Percentiles rank a stretch among this genome's conserved stretches.
Conservation (phyloP, 495 filamentous ascomycete species). For the Durotheca rogersii region DNA sequence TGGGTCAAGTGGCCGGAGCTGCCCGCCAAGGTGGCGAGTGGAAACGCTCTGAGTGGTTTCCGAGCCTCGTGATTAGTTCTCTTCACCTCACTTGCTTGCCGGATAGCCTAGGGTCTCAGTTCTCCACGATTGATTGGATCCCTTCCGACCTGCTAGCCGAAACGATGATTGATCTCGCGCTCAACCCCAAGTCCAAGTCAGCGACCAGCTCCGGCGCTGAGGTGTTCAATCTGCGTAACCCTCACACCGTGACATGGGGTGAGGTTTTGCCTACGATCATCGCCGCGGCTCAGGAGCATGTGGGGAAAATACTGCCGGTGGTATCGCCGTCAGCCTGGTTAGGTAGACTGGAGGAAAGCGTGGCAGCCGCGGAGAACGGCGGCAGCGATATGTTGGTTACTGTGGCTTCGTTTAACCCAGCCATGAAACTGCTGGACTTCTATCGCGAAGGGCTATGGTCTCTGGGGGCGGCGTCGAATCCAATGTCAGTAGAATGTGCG, state of each 20-base stretch:
- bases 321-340: slow-evolving; percentile 12
- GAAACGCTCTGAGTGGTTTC: slow-evolving; percentile 21
- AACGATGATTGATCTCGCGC: slow-evolving; percentile 12
- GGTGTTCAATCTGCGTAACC: slow-evolving; percentile 18
- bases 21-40: slow-evolving; percentile 3
- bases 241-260: not conserved
- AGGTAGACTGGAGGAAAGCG: not conserved
- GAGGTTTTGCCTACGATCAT: not conserved
- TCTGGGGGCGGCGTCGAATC: not conserved
- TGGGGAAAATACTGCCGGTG: not conserved
- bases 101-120: slow-evolving; percentile 3
- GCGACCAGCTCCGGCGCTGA: not conserved
- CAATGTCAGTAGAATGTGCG: slow-evolving; percentile 8
- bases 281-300: not conserved
- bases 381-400: not conserved
- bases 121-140: slow-evolving; percentile 16
- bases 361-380: not conserved
- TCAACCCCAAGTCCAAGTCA: not conserved
- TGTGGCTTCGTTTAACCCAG: slow-evolving; percentile 5
- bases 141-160: slow-evolving; percentile 14
- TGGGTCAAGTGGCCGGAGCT: slow-evolving; percentile 44
- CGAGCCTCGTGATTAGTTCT: slow-evolving; percentile 15
- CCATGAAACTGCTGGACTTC: slow-evolving; percentile 8
- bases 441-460: slow-evolving; percentile 18
- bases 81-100: slow-evolving; percentile 11